Conservation (phyloP, 306 rosid genomes). For the Carpinus viminea region DNA sequence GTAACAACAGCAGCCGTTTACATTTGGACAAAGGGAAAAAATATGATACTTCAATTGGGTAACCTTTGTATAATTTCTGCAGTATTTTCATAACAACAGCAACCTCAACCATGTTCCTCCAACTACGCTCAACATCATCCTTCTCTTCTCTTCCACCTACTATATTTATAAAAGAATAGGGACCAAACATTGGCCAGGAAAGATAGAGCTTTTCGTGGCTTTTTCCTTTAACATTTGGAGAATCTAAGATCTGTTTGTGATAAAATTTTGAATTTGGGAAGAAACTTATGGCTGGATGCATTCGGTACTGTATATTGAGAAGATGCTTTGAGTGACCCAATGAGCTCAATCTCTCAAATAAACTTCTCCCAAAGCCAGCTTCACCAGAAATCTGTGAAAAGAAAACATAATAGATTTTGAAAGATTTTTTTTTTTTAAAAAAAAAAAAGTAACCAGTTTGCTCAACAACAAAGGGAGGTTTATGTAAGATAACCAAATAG, state of each 20-base stretch:
- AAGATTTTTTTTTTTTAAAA: too few species aligned
- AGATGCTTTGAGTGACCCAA: conserved; percentile 53
- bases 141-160: conserved; percentile 38
- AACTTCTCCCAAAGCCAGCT: conserved; percentile 76
- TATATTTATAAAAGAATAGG: conserved; percentile 45
- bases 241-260: conserved; percentile 33
- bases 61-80: background rate
- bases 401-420: too few species aligned
- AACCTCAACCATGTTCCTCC: conserved; percentile 42
- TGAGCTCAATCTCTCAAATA: conserved; percentile 57
- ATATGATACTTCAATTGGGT: background rate
- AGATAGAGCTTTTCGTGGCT: conserved; percentile 33
- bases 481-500: background rate
- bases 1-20: too few species aligned
- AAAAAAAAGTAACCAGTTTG: background rate
- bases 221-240: conserved; percentile 27
- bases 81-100: conserved; percentile 30
- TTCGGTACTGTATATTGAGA: conserved; percentile 43
- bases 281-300: conserved; percentile 44
- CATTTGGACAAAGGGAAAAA: background rate
- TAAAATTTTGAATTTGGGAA: conserved; percentile 45
- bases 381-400: conserved; percentile 41
- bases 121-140: conserved; percentile 28
- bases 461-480: too few species aligned
- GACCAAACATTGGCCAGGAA: conserved; percentile 35